Evolutionary conservation across 2,329 filamentous ascomycete genomes (phyloP).

Genomic region (Neonectria ditissima): DNA sequence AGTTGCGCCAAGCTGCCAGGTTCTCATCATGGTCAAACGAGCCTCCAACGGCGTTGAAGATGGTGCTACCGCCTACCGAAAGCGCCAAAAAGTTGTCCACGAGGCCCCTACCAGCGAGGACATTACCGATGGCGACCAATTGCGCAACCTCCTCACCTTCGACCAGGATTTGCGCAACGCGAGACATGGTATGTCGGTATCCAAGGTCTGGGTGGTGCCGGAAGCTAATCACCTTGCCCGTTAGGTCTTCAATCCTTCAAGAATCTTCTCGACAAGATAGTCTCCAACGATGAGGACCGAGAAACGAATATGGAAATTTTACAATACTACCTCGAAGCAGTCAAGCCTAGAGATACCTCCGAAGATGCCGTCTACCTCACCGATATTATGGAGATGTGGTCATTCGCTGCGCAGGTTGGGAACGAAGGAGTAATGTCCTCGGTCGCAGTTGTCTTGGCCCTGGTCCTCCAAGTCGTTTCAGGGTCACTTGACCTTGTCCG

Average conservation of each 20-base stretch:
- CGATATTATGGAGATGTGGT: slow-evolving; percentile 90
- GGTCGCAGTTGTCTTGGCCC: slow-evolving; percentile 82
- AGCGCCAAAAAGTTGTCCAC: slow-evolving; percentile 68
- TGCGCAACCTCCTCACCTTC: slow-evolving; percentile 76
- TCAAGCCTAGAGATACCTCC: slow-evolving; percentile 59
- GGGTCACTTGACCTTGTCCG: slow-evolving; percentile 78
- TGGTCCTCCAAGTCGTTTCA: slow-evolving; percentile 84
- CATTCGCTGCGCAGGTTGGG: slow-evolving; percentile 81
- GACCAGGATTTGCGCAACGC: slow-evolving; percentile 76
- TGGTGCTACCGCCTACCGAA: slow-evolving; percentile 57
- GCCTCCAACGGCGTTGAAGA: slow-evolving; percentile 54
- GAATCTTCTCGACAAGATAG: slow-evolving; percentile 75
- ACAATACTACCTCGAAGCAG: slow-evolving; percentile 73
- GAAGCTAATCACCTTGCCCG: slow-evolving; percentile 6
- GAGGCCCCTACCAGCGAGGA: slow-evolving; percentile 71
- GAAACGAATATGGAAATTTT: slow-evolving; percentile 67
- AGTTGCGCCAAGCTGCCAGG: slow-evolving; percentile 36
- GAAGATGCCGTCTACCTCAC: slow-evolving; percentile 72
- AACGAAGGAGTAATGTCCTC: slow-evolving; percentile 85
- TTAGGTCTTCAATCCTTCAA: slow-evolving; percentile 77
- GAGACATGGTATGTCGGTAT: slow-evolving; percentile 67
- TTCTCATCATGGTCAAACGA: slow-evolving; percentile 59
- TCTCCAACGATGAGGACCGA: slow-evolving; percentile 59
- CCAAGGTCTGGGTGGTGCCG: background rate
- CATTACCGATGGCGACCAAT: slow-evolving; percentile 72